Evolutionary conservation across 1,284 basidiomycete genomes (phyloP).

Genomic region (Pterulicium gracile): DNA sequence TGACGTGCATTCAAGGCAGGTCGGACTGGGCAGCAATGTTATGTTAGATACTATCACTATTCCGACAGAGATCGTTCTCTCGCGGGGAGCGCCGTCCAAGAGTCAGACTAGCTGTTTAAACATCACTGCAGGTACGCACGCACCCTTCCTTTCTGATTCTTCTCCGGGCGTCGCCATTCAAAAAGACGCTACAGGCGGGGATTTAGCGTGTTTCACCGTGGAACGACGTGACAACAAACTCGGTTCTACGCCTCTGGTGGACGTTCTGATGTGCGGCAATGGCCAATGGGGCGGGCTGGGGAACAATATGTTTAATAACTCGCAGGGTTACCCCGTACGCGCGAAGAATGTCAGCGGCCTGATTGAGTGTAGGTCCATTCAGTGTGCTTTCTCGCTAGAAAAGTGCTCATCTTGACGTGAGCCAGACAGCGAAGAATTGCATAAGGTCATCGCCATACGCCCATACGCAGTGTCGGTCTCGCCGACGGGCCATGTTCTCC

Average conservation of each 20-base stretch:
- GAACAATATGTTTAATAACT: conserved; percentile 67
- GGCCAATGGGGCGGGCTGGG: conserved; percentile 83
- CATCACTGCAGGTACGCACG: conserved; percentile 46
- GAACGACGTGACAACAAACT: conserved; percentile 38
- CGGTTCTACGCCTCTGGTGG: conserved; percentile 31
- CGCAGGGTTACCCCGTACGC: conserved; percentile 60
- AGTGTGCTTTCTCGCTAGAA: not conserved
- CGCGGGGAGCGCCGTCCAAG: conserved; percentile 42
- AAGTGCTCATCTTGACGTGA: conserved; percentile 7
- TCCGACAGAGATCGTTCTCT: conserved; percentile 80
- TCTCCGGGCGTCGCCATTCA: conserved; percentile 3
- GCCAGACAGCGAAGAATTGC: conserved; percentile 62
- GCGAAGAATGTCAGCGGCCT: conserved; percentile 81
- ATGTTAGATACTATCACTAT: conserved; percentile 66
- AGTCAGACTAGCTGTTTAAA: conserved; percentile 52
- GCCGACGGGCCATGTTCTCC: conserved; percentile 69
- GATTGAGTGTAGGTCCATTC: conserved; percentile 56
- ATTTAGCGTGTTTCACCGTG: conserved; percentile 72
- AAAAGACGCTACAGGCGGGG: conserved; percentile 39
- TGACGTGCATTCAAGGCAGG: conserved; percentile 41
- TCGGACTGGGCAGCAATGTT: conserved; percentile 68
- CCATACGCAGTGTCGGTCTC: conserved; percentile 67
- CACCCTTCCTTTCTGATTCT: not conserved
- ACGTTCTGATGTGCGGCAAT: conserved; percentile 78
- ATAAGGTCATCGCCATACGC: conserved; percentile 54